phyloP scores from a whole-genome alignment of 768 basidiomycete genomes.

The Pulveroboletus sp. region DNA sequence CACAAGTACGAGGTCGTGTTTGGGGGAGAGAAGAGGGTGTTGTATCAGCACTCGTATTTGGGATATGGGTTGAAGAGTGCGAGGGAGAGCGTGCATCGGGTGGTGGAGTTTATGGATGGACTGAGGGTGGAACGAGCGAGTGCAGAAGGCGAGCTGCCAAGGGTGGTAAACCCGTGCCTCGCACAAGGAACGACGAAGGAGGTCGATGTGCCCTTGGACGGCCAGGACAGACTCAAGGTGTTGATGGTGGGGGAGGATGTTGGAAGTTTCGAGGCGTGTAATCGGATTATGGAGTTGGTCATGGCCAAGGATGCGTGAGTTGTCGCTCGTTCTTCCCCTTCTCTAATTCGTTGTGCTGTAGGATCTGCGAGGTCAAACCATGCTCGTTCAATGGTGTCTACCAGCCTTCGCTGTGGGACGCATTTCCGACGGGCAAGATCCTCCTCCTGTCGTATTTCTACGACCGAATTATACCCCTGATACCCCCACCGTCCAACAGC shows the following conservation, averaged over 20 bases:
- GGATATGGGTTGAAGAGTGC: constrained; percentile 95
- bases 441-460: constrained; percentile 98
- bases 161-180: constrained; percentile 71
- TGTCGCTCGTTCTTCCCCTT: neutral
- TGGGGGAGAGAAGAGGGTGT: constrained; percentile 59
- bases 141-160: constrained; percentile 1
- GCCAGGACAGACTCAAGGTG: constrained; percentile 48
- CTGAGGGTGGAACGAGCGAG: constrained; percentile 29
- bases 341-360: constrained; percentile 18
- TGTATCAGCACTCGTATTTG: constrained; percentile 98
- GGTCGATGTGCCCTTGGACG: constrained; percentile 54
- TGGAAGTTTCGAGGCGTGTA: constrained; percentile 84
- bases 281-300: constrained; percentile 76
- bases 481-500: constrained; percentile 33
- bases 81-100: constrained; percentile 74
- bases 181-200: constrained; percentile 55
- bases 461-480: constrained; percentile 83
- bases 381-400: constrained; percentile 98
- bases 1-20: constrained; percentile 86
- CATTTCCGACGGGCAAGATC: constrained; percentile 81
- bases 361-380: constrained; percentile 85
- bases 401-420: constrained; percentile 86
- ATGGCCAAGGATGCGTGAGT: constrained; percentile 91
- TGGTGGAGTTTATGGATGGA: constrained; percentile 81
- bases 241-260: constrained; percentile 83